Conservation (phyloP, 2,329 filamentous ascomycete species). For the Colletotrichum neosansevieriae region DNA sequence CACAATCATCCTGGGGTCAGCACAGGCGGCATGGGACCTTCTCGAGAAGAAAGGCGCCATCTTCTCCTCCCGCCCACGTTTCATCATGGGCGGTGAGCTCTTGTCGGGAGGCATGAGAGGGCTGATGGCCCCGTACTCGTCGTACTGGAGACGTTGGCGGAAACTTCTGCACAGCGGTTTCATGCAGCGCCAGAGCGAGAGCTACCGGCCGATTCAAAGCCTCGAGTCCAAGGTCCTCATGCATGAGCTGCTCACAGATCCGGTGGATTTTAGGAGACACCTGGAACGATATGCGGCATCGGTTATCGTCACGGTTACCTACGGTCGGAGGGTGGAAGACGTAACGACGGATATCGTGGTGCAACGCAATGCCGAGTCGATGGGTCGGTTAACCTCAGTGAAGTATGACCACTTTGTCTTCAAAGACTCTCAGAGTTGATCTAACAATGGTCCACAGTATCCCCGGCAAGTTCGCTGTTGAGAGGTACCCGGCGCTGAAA, state of each 20-base stretch:
- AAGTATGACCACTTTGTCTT: constrained; percentile 48
- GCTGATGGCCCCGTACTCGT: constrained; percentile 57
- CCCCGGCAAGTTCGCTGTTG: constrained; percentile 53
- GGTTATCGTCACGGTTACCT: constrained; percentile 57
- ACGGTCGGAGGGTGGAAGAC: constrained; percentile 52
- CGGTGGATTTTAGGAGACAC: constrained; percentile 48
- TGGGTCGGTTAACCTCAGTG: constrained; percentile 56
- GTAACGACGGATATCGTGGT: constrained; percentile 54
- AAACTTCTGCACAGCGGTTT: constrained; percentile 58
- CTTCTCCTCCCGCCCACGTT: constrained; percentile 59
- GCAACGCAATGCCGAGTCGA: constrained; percentile 53
- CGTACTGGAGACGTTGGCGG: constrained; percentile 57
- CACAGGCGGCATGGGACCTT: constrained; percentile 57
- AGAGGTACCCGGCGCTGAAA: constrained; percentile 55
- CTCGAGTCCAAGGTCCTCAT: constrained; percentile 56
- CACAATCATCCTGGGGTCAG: constrained; percentile 57
- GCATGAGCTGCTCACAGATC: constrained; percentile 50
- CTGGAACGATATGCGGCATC: constrained; percentile 54
- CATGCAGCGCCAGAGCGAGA: constrained; percentile 57
- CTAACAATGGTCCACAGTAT: constrained; percentile 4
- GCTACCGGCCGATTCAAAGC: constrained; percentile 55
- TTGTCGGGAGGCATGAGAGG: constrained; percentile 56
- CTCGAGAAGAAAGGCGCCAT: constrained; percentile 57
- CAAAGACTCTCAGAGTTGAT: fast-evolving
- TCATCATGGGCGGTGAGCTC: constrained; percentile 59